A percentile compares a stretch with the other conserved stretches of the same genome.
Conservation (phyloP, 306 rosid species). For the Calophaca sinica region DNA sequence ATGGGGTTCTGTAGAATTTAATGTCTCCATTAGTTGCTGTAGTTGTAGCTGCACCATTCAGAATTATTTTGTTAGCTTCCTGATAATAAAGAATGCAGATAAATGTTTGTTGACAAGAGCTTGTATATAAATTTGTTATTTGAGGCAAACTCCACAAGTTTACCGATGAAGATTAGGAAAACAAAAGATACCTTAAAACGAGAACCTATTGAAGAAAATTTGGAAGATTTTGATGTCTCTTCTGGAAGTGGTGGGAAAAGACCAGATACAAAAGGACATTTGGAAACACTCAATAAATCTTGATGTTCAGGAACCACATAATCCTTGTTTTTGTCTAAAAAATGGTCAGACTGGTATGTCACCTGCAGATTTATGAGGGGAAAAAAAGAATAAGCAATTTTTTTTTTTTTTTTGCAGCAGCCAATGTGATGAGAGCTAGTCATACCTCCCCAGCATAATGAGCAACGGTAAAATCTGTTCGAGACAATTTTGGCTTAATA, state of each 20-base stretch:
- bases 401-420: constrained; percentile 29
- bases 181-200: constrained; percentile 84
- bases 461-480: constrained; percentile 81
- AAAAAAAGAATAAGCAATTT: constrained; percentile 28
- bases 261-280: constrained; percentile 92
- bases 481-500: constrained; percentile 96
- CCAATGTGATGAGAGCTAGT: constrained; percentile 38
- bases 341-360: constrained; percentile 86
- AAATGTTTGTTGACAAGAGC: constrained; percentile 44
- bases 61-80: constrained; percentile 55
- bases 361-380: constrained; percentile 67
- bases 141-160: constrained; percentile 27
- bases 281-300: constrained; percentile 87
- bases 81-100: constrained; percentile 42
- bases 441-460: constrained; percentile 99
- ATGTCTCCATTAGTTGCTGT: constrained; percentile 86
- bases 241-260: constrained; percentile 97
- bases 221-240: constrained; percentile 92
- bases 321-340: constrained; percentile 98
- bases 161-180: constrained; percentile 26
- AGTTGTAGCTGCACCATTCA: constrained; percentile 85
- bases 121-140: constrained; percentile 36
- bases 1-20: constrained; percentile 95
- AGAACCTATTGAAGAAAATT: constrained; percentile 96
- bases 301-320: constrained; percentile 97